Percentiles rank a stretch among this genome's conserved stretches.
Conservation (phyloP, 2,329 filamentous ascomycete species). For the Hymenotorrendiella dingleyae region DNA sequence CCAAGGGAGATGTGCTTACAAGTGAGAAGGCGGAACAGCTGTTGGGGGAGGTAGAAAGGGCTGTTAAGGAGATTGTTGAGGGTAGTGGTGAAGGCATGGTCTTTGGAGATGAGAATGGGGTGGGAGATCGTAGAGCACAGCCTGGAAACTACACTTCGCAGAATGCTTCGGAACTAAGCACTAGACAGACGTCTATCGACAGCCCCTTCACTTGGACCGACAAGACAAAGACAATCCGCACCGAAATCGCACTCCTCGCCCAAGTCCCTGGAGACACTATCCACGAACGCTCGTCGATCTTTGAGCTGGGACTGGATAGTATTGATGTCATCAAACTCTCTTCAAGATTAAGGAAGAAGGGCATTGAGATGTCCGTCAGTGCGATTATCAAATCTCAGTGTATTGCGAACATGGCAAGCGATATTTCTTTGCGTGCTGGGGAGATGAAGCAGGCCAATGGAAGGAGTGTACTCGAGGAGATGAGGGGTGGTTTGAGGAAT, state of each 20-base stretch:
- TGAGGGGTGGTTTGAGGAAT: conserved; percentile 32
- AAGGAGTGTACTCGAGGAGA: conserved; percentile 18
- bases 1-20: conserved; percentile 42
- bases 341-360: conserved; percentile 57
- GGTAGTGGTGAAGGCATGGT: conserved; percentile 8
- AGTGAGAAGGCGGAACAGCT: conserved; percentile 33
- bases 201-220: conserved; percentile 52
- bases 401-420: conserved; percentile 52
- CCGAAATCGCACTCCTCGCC: conserved; percentile 59
- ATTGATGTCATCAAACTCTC: conserved; percentile 86
- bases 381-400: conserved; percentile 69
- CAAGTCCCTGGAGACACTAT: conserved; percentile 47
- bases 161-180: neutral
- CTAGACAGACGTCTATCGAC: neutral
- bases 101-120: neutral
- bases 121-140: neutral
- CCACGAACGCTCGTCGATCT: conserved; percentile 56
- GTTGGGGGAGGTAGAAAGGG: conserved; percentile 36
- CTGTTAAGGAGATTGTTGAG: conserved; percentile 14
- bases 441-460: neutral
- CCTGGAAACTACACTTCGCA: neutral
- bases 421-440: conserved; percentile 16
- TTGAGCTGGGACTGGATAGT: conserved; percentile 83
- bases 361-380: conserved; percentile 62
- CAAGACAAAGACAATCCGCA: conserved; percentile 46